Percentiles rank a stretch among this genome's conserved stretches.
phyloP scores from a whole-genome alignment of 768 basidiomycete species.

The Cystobasidium onofrii region DNA sequence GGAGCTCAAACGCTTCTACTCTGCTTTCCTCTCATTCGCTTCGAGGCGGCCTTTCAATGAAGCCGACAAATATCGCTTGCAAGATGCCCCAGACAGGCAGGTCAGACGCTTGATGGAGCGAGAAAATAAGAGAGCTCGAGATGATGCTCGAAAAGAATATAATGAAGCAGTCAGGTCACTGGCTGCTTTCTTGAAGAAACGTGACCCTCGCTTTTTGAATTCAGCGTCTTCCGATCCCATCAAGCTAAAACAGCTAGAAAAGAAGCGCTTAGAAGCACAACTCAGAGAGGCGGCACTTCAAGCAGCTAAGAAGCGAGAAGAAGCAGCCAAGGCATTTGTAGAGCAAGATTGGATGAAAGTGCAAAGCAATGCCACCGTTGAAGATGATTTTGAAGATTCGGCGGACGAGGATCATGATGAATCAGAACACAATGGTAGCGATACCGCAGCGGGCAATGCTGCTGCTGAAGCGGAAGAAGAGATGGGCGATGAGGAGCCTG shows the following conservation, averaged over 20 bases:
- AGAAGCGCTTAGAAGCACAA: constrained; percentile 49
- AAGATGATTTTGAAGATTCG: constrained; percentile 44
- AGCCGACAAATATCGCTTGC: constrained; percentile 72
- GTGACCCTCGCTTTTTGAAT: constrained; percentile 68
- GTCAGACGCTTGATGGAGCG: constrained; percentile 87
- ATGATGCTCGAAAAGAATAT: constrained; percentile 79
- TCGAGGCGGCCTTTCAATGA: constrained; percentile 82
- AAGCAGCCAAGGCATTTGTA: constrained; percentile 46
- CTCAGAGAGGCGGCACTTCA: constrained; percentile 43
- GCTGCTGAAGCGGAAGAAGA: constrained; percentile 36
- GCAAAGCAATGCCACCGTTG: constrained; percentile 41
- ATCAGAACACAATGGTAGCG: constrained; percentile 56
- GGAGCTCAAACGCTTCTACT: constrained; percentile 67
- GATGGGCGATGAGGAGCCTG: constrained; percentile 38
- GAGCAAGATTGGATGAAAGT: constrained; percentile 39
- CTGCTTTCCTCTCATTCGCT: constrained; percentile 73
- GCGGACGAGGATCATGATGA: constrained; percentile 80
- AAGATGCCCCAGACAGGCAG: constrained; percentile 77
- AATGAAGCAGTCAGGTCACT: constrained; percentile 67
- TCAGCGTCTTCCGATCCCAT: constrained; percentile 36
- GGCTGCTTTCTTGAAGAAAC: constrained; percentile 53
- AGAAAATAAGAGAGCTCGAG: constrained; percentile 85
- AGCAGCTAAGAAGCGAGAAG: constrained; percentile 44
- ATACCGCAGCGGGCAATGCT: constrained; percentile 1
- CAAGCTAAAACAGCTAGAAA: constrained; percentile 32